A percentile compares a stretch with the other conserved stretches of the same genome.
Evolutionary conservation across 2,329 filamentous ascomycete species (phyloP).

Genomic region (Sarocladium oryzae): DNA sequence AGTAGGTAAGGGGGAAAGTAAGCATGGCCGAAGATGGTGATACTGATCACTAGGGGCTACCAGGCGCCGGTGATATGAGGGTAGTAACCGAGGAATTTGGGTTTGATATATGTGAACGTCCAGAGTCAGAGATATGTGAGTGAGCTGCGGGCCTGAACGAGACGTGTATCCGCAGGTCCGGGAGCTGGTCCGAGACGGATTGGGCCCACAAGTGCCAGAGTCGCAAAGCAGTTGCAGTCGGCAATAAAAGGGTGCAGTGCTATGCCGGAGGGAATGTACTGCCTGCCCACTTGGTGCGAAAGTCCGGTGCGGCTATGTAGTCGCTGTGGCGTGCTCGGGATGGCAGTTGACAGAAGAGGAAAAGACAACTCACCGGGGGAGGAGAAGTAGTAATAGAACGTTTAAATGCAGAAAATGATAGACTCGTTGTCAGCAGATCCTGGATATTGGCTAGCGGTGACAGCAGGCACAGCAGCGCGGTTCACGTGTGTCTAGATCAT

Average conservation of each 20-base stretch:
- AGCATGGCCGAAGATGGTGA: background rate
- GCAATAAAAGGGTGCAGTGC: too few relatives aligned
- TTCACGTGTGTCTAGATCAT: background rate
- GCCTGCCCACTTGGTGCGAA: slow-evolving; percentile 2
- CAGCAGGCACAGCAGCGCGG: background rate
- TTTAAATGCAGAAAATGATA: background rate
- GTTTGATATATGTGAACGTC: background rate
- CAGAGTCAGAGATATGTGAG: background rate
- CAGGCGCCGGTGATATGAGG: too few relatives aligned
- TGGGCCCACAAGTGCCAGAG: background rate
- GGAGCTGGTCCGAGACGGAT: background rate
- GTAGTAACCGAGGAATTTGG: background rate
- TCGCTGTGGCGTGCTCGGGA: background rate
- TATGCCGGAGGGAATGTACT: background rate
- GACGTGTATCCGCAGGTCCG: slow-evolving; percentile 2
- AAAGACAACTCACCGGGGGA: background rate
- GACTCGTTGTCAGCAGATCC: background rate
- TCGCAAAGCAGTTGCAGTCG: too few relatives aligned
- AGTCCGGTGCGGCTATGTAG: slow-evolving; percentile 1
- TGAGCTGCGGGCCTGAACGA: background rate
- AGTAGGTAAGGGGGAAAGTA: background rate
- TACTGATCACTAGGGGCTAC: too few relatives aligned
- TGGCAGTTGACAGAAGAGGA: background rate
- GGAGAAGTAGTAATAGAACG: background rate
- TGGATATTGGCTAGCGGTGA: background rate